Percentiles rank a stretch among this genome's conserved stretches.
Evolutionary conservation across 352 stramenopile species (phyloP).

Genomic region (Peronospora belbahrii): DNA sequence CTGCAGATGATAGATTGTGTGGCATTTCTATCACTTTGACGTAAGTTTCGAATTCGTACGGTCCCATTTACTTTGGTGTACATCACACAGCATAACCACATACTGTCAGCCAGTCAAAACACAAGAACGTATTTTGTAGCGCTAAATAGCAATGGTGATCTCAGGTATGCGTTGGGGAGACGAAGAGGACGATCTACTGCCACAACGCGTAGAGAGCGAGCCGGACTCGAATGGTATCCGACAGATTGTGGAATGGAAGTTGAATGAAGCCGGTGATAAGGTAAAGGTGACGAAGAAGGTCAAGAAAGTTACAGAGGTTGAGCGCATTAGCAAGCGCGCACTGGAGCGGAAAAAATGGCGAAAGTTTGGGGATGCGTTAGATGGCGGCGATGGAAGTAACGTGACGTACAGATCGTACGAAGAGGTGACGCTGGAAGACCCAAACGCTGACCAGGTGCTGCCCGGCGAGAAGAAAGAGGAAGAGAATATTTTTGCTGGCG

Average conservation of each 20-base stretch:
- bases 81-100: background rate
- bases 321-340: conserved; percentile 73
- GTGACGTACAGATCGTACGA: conserved; percentile 84
- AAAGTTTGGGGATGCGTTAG: conserved; percentile 76
- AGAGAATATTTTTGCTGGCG: conserved; percentile 79
- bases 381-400: conserved; percentile 72
- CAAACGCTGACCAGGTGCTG: conserved; percentile 81
- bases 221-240: conserved; percentile 74
- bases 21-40: too few species aligned
- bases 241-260: conserved; percentile 86
- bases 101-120: background rate
- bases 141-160: conserved; percentile 40
- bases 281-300: conserved; percentile 89
- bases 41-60: too few species aligned
- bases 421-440: conserved; percentile 74
- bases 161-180: conserved; percentile 63
- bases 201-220: conserved; percentile 76
- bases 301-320: conserved; percentile 82
- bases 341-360: conserved; percentile 78
- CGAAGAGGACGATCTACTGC: conserved; percentile 73
- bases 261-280: conserved; percentile 84
- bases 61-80: background rate
- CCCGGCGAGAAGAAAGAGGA: conserved; percentile 86
- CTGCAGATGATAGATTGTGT: too few species aligned
- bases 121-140: too few species aligned